These are phyloP conservation scores for Grifola frondosa DNA, from an alignment of 1,284 basidiomycete genomes.

Conservation along the genomic window DNA sequence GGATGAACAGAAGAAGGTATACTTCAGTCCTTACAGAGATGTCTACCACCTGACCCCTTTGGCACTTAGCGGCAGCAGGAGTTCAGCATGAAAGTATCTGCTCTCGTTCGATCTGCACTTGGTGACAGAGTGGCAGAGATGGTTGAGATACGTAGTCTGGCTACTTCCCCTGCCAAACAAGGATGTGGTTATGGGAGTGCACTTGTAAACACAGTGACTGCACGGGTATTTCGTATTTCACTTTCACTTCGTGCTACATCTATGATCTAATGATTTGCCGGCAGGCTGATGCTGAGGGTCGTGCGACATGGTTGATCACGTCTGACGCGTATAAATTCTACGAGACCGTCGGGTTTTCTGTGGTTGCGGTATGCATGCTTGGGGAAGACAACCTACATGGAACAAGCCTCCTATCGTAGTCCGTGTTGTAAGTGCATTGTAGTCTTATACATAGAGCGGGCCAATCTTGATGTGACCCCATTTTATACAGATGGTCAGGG, in stretches of 20 bases:
- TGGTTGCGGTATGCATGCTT: neutral
- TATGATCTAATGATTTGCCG: no score
- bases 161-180: constrained; percentile 11
- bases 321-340: constrained; percentile 11
- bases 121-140: constrained; percentile 12
- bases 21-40: no score
- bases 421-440: constrained; percentile 8
- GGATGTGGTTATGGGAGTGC: constrained; percentile 12
- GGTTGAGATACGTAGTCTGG: constrained; percentile 11
- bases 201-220: constrained; percentile 7
- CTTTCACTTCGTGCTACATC: neutral
- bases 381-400: constrained; percentile 10
- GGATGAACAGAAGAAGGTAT: no score
- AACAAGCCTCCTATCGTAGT: constrained; percentile 7
- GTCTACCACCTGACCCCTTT: no score
- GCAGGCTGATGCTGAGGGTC: constrained; percentile 5
- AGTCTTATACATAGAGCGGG: no score
- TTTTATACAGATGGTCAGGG: no score
- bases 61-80: constrained; percentile 12
- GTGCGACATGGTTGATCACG: constrained; percentile 15
- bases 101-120: constrained; percentile 5
- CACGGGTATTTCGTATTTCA: constrained; percentile 2
- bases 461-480: no score
- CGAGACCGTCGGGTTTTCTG: constrained; percentile 8
- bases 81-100: neutral